Evolutionary conservation across 2,329 filamentous ascomycete genomes (phyloP), one percentile per base, ranked within the genome.

Genomic region (Pseudocercospora cruenta): DNA sequence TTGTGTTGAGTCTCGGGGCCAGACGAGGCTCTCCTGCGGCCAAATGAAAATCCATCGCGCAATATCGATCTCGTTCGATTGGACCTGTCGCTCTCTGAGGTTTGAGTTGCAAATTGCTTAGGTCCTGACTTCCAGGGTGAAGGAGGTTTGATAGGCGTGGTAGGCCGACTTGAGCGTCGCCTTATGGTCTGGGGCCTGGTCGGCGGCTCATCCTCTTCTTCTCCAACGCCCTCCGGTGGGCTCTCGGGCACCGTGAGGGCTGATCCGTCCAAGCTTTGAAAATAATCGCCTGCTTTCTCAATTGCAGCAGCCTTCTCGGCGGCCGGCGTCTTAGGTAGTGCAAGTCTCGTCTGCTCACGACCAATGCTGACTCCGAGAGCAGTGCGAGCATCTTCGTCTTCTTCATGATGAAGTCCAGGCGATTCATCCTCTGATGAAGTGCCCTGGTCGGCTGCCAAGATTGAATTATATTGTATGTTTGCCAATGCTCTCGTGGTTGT

Each of bases 331-430:
- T 81, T 80, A 9, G 86, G 83, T 19, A 85, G 86, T 39, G 82
- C 84, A 74, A 88, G 79, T 51, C 84, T 82, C 58, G 82, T 86
- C 74, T 89, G 87, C 49, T 82, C 80, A 45, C 80, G 81, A 66
- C 86, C 82, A 68, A 89, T 87, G 73, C 86, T 88, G 71, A 89
- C 81, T 2, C 86, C 86, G 70, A 89, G 81, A 36, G 87, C 79
- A 12, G 77, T 80, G 60, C 79, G 77, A 16, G 76, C 80, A 67
- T 81, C 79, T 58, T 81, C 79, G 76, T 71, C 60, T 75, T 71
- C 61, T 76, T 63, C 43, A 53, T 10, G 69, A 14, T 45, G 36
- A 31, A 53, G 22, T 6, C 64, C 68, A 4, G 74, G 75, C 55
- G 67, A 74, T 58, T 83, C 76, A 54, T 79, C 81, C 26, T 82